Base-by-base conservation (phyloP, 441 rosid genomes). In the Erysimum cheiri region DNA sequence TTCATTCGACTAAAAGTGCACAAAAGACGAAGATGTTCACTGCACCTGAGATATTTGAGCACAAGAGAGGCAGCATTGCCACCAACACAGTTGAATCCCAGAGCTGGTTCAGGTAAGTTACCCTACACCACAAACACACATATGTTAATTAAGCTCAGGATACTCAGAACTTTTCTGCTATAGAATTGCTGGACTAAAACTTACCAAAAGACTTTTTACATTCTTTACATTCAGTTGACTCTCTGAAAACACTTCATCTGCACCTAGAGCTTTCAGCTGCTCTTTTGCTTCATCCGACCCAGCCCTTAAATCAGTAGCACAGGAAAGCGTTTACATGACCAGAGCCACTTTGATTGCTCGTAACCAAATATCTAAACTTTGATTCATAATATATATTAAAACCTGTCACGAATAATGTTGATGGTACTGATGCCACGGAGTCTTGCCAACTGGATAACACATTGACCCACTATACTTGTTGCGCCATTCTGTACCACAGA, bases 41-140 rank as follows among this genome's bases (percentile, higher is more conserved):
- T 32, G 33, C 40, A 87, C 97, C 96, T 90, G 74, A 94, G 82
- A 86, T 84, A 88, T 75, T 87, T 92, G 74, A 86, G 87, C 63
- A 90, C 90, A 68, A 85, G 73, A 68, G 94, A 84, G 72, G 98
- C 94, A 58, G 91, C 78, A 73, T 87, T 87, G 67, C 97, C 97
- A 63, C 99, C 99, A 53, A 94, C 85, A 41, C 97, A 90, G 81
- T 94, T 87, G 77, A 94, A 87, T 70, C 97, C 97, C 68, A 94
- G 73, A 52, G 84, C 80, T 69, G 88, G 93, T 78, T 88, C 90
- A 13, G 93, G 86, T 74, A 82, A 33, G 75, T 75, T 80, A 53
- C 79, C 81, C 97, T 91, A 63, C 8, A 56, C 46, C 60, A 60
- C 50, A 74, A 13, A 35, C 29, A 54, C 44, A 37, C 47, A 69